These are phyloP conservation scores for Letharia lupina DNA, from an alignment of 495 filamentous ascomycete genomes.

Conservation along the genomic window DNA sequence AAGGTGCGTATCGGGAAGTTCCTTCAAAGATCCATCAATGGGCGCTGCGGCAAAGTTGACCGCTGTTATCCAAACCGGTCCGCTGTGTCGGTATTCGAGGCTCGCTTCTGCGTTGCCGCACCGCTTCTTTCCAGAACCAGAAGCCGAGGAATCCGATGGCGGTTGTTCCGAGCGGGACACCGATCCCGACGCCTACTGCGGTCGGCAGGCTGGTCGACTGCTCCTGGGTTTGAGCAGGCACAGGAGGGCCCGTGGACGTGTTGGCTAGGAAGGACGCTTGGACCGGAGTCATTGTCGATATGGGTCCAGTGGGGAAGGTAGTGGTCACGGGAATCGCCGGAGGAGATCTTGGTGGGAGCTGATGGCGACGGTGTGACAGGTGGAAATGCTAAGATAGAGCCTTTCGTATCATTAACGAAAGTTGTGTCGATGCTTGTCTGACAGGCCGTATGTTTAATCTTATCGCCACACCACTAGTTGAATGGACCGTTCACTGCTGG, in stretches of 20 bases:
- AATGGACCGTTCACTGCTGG: neutral
- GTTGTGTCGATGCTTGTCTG: neutral
- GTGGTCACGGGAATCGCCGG: neutral
- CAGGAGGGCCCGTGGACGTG: neutral
- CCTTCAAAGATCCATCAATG: neutral
- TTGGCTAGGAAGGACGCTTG: neutral
- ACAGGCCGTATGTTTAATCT: neutral
- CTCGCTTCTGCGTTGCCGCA: no score
- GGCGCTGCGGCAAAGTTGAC: neutral
- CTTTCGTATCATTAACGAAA: neutral
- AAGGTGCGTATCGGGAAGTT: neutral
- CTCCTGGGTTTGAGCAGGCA: neutral
- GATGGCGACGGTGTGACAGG: neutral
- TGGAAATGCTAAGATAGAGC: neutral
- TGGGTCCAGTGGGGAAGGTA: neutral
- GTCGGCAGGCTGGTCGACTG: neutral
- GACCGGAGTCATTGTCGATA: neutral
- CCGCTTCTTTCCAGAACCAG: neutral
- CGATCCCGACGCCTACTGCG: no score
- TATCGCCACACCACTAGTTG: constrained; percentile 4
- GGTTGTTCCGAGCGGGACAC: no score
- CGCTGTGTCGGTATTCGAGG: no score
- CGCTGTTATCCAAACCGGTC: no score
- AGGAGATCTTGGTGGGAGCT: neutral
- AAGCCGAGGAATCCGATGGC: no score